These are phyloP conservation scores for Domatiomyces catenatus DNA, from an alignment of 2,329 filamentous ascomycete genomes.

Conservation along the genomic window DNA sequence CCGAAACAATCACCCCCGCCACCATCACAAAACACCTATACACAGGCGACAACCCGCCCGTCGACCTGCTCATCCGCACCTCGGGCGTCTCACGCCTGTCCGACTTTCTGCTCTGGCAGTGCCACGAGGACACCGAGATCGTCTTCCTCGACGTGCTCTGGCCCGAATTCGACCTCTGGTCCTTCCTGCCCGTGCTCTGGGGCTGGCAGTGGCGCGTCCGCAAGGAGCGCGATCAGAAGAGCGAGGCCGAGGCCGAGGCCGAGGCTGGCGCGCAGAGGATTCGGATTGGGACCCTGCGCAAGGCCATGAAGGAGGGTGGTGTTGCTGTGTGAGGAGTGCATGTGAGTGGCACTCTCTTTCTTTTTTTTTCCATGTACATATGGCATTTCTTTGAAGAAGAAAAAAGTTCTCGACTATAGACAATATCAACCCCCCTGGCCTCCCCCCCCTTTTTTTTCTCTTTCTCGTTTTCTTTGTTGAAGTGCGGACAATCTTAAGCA, in stretches of 20 bases:
- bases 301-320: neutral
- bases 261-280: neutral
- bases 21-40: conserved; percentile 78
- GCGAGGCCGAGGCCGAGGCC: neutral
- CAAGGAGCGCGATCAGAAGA: conserved; percentile 3
- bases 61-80: conserved; percentile 82
- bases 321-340: too few species aligned
- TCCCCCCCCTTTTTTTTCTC: too few species aligned
- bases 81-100: conserved; percentile 85
- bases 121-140: conserved; percentile 79
- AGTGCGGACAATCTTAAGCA: too few species aligned
- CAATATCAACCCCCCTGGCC: too few species aligned
- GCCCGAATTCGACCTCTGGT: conserved; percentile 90
- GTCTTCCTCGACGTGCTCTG: conserved; percentile 85
- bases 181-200: conserved; percentile 79
- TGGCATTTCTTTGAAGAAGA: too few species aligned
- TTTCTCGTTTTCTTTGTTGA: too few species aligned
- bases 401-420: too few species aligned
- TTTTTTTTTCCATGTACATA: too few species aligned
- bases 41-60: conserved; percentile 67
- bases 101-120: conserved; percentile 99
- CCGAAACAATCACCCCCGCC: conserved; percentile 71
- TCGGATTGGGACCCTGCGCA: neutral
- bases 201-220: conserved; percentile 62
- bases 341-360: too few species aligned